These are phyloP conservation scores for Cicer yamashitae DNA, from an alignment of 306 rosid species.

Conservation along the genomic window DNA sequence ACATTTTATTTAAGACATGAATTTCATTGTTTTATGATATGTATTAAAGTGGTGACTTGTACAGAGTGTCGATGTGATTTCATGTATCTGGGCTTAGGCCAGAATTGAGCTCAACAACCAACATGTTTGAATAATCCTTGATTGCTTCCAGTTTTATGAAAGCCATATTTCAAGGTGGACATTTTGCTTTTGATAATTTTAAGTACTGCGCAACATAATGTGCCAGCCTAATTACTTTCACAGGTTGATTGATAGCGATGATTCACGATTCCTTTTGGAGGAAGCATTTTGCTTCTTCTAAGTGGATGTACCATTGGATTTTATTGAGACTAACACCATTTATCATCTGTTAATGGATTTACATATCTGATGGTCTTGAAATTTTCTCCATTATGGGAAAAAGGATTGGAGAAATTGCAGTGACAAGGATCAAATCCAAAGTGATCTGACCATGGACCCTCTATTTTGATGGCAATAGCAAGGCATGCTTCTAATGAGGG, in stretches of 20 bases:
- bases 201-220: neutral
- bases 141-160: conserved; percentile 20
- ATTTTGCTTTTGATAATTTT: neutral
- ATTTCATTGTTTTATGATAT: conserved; percentile 32
- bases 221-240: conserved; percentile 9
- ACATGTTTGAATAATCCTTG: conserved; percentile 33
- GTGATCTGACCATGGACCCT: neutral
- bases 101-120: conserved; percentile 18
- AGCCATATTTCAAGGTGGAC: neutral
- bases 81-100: conserved; percentile 4
- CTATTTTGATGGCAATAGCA: neutral
- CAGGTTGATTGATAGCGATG: neutral
- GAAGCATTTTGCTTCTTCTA: neutral
- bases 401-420: neutral
- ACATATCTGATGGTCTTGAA: neutral
- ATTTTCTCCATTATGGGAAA: neutral
- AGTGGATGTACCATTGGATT: neutral
- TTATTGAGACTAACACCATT: neutral
- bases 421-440: neutral
- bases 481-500: too few species aligned
- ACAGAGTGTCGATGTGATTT: conserved; percentile 38
- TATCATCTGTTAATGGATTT: neutral
- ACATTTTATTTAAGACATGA: conserved; percentile 32
- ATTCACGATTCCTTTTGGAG: conserved; percentile 4
- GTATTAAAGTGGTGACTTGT: conserved; percentile 35